Base-by-base conservation (phyloP, 768 basidiomycete genomes). In the Naganishia antarctica region DNA sequence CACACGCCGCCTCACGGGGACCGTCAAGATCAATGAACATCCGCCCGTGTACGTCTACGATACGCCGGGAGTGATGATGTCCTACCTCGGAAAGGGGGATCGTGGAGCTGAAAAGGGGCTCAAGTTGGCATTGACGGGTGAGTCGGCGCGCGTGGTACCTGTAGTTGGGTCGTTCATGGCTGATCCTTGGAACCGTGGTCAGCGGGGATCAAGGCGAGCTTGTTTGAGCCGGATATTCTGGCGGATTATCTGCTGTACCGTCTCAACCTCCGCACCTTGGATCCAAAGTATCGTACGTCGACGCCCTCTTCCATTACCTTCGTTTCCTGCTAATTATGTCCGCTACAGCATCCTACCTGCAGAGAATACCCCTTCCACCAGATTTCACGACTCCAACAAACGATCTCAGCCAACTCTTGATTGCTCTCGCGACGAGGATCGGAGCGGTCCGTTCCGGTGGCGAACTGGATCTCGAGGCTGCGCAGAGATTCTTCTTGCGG, bases 31-130 rank as follows among this genome's bases (percentile, higher is more conserved):
- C 60, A 87, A 85, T 26, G 76, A 87, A 64, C 82, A 86, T 61
- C 91, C 92, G 2, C 66, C 70, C 8, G 87, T 96, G 12, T 98
- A 98, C 80, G 89, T 96, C 4, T 91, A 87, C 71, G 96, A 99
- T 80, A 86, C 90, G 9, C 96, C 96, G 1, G 96, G 96, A 2
- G 89, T 98, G 49, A 98, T 98, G 93, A 81, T 96, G 45, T 91
- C 92, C 12, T 98, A 88, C 79, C 82, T 98, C 31, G 96, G 96
- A 0, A 84, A 81, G 64, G 96, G 96, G 4, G 82, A 84, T 61
- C 83, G 83, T 68, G 94, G 91, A 18, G 87, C 90, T 57, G 96
- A 99, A 78, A 83, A 90, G 72, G 94, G 90, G 12, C 83, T 96
- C 60, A 97, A 93, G 78, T 84, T 97, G 23, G 93, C 91, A 50